Evolutionary conservation across 176 grass and related monocot species (phyloP), one percentile per base, ranked within the genome.

Genomic region (Hyparrhenia diplandra): DNA sequence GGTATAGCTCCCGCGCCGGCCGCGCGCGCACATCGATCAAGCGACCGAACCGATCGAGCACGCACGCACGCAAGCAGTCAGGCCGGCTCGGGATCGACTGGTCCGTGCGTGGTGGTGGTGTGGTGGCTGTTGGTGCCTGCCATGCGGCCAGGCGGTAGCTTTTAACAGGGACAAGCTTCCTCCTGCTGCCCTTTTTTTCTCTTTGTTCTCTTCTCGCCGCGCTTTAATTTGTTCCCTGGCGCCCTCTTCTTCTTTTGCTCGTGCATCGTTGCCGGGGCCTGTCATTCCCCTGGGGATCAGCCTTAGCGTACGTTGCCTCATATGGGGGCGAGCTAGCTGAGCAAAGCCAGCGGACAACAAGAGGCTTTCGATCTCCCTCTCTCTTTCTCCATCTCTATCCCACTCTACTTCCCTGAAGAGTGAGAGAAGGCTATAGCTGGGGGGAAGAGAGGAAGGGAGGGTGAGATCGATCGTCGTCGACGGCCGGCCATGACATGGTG

Each of bases 151-250:
- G 43, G 67, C 75, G 75, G 61, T 72, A 76, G 83, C 75, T 89
- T 97, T 93, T 85, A 93, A 89, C 75, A 89, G 83, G 91, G 85
- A 93, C 90, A 97, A 93, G 90, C 88, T 87, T 91, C 88, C 73
- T 89, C 88, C 69, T 80, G 80, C 43, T 13, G 31, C 45, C 31
- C 71, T 86, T 74, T 82, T 90, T 90, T 97, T 85, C 91, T 93
- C 85, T 87, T 87, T 97, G 84, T 91, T 85, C 94, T 83, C 94
- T 83, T 49, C 45, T 49, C 43, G 13, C 3, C 45, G 45, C n/a
- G n/a, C n/a, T 7, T 8, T 83, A 66, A 85, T 91, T 91, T 88
- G 90, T 92, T 89, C 90, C 84, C 77, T 82, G 32, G 13, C 54
- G 20, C 17, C 51, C 67, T 82, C 74, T 73, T 73, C 67, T 83